Evolutionary conservation across 1,284 basidiomycete genomes (phyloP).

Genomic region (Heliocybe sulcata): DNA sequence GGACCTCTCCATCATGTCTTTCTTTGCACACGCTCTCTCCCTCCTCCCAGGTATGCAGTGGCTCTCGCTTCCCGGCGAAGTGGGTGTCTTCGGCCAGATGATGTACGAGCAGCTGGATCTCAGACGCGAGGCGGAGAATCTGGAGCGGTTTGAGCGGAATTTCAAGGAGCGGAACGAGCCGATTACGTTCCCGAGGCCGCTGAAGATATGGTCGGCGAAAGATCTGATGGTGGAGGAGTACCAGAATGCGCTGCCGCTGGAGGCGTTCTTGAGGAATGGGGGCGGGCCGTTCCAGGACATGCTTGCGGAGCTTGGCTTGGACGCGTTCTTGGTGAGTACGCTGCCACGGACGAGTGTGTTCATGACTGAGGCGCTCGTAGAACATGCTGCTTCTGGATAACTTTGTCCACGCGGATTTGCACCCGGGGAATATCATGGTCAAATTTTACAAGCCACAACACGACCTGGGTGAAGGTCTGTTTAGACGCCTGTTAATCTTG

Average conservation of each 20-base stretch:
- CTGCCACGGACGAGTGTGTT: constrained; percentile 4
- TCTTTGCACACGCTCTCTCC: constrained; percentile 82
- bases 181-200: constrained; percentile 86
- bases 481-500: constrained; percentile 27
- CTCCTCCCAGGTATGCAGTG: constrained; percentile 91
- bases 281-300: constrained; percentile 88
- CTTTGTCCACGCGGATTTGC: constrained; percentile 94
- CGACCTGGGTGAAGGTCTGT: constrained; percentile 49
- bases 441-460: constrained; percentile 84
- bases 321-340: constrained; percentile 85
- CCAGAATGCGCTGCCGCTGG: constrained; percentile 89
- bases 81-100: constrained; percentile 92
- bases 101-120: constrained; percentile 96
- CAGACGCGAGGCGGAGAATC: constrained; percentile 85
- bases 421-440: constrained; percentile 97
- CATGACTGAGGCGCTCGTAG: constrained; percentile 29
- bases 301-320: constrained; percentile 89
- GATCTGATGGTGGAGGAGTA: constrained; percentile 91
- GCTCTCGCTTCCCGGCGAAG: constrained; percentile 95
- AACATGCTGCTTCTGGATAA: constrained; percentile 99
- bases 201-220: constrained; percentile 71
- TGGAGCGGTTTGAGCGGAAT: constrained; percentile 82
- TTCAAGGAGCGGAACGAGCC: constrained; percentile 77
- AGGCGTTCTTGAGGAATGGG: constrained; percentile 83
- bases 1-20: constrained; percentile 91